Evolutionary conservation across 2,329 filamentous ascomycete genomes (phyloP), one percentile per base, ranked within the genome.

Genomic region (Pestalotiopsis sp.): DNA sequence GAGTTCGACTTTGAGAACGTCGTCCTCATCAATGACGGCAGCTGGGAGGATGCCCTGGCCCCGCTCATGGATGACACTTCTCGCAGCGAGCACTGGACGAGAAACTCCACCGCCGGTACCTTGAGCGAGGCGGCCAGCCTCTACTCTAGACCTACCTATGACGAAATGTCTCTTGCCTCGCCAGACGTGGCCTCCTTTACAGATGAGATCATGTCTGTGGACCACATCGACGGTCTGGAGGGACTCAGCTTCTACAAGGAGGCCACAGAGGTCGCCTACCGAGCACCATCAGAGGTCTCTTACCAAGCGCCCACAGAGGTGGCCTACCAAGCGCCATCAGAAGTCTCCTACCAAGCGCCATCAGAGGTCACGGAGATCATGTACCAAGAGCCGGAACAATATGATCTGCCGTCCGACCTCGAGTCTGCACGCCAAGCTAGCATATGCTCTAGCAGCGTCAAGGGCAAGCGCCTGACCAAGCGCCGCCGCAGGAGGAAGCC

Each of bases 1-100:
- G 92, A 95, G 76, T 94, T 95, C 76, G 91, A 94, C 77, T 94
- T 97, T 78, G 90, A 94, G 76, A 90, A 93, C 71, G 90, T 95
- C 20, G 84, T 87, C 38, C 86, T 97, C 58, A 85, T 89, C 65
- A 86, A 88, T 70, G 84, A 84, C 41, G 94, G 92, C 36, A 91
- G 85, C 68, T 97, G 94, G 94, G 92, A 96, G 69, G 91, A 94
- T 38, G 94, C 93, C 0, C 86, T 97, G n/a, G 88, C 90, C 52
- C 92, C 92, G 1, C 82, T 97, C 68, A 89, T 87, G 75, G 75
- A 84, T 76, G 78, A 83, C 71, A 81, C 75, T 71, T 82, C 77
- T 74, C 84, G 78, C 71, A 81, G 76, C 66, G 79, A 81, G 39
- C 75, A 80, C 25, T 86, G 84, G 84, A 82, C 81, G 12, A 78